Conservation (phyloP, 176 grass and related monocot species). For the Carex myosuroides region DNA sequence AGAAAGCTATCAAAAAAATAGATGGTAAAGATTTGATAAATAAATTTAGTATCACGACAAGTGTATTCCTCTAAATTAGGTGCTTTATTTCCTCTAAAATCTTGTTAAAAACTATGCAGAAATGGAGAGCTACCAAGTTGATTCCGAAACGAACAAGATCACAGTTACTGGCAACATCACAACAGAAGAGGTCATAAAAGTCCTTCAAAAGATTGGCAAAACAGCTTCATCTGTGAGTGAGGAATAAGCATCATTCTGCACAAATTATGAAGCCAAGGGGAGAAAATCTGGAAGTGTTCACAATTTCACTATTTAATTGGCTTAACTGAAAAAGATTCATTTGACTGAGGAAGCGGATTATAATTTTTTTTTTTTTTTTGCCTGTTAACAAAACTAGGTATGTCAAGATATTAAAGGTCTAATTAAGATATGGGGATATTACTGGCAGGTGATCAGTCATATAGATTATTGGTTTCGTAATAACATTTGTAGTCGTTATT, state of each 20-base stretch:
- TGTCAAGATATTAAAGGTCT: neutral
- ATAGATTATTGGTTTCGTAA: neutral
- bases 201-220: constrained; percentile 90
- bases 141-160: constrained; percentile 75
- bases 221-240: constrained; percentile 47
- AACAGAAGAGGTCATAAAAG: constrained; percentile 67
- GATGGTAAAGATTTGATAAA: constrained; percentile 37
- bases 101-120: constrained; percentile 30
- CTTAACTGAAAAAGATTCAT: neutral
- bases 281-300: neutral
- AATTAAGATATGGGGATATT: neutral
- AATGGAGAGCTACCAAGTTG: constrained; percentile 76
- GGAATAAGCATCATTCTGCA: constrained; percentile 9
- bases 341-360: neutral
- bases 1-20: constrained; percentile 88
- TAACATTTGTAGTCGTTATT: neutral
- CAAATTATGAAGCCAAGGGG: neutral
- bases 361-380: neutral
- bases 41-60: no score
- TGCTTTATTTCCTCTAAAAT: neutral
- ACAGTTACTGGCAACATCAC: constrained; percentile 87
- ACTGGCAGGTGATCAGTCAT: neutral
- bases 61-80: neutral
- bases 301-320: neutral
- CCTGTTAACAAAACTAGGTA: neutral